Conservation (phyloP, 176 grass and related monocot genomes). For the Ensete glaucum region DNA sequence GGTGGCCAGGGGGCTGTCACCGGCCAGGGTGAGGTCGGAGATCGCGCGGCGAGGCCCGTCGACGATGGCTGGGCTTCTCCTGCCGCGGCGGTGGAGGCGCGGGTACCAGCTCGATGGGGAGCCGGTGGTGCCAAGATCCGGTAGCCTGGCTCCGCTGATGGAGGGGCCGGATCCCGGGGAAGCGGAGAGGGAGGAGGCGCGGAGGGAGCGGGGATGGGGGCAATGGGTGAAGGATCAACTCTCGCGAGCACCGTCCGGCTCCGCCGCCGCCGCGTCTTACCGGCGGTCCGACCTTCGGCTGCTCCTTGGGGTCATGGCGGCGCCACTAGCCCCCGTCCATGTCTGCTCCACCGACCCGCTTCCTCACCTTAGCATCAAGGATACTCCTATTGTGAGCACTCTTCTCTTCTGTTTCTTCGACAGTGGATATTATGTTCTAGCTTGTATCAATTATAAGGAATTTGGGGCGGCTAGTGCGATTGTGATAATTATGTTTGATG, state of each 20-base stretch:
- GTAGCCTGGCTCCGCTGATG: constrained; percentile 63
- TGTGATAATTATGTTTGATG: too few species aligned
- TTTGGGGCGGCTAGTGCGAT: too few species aligned
- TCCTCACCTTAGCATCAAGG: constrained; percentile 51
- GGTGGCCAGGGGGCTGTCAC: constrained; percentile 46
- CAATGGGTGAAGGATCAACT: constrained; percentile 60
- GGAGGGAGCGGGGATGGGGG: constrained; percentile 30
- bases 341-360: constrained; percentile 24
- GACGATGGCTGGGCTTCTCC: constrained; percentile 19
- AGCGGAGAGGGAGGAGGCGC: not conserved
- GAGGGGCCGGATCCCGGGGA: constrained; percentile 33
- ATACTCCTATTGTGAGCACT: constrained; percentile 45
- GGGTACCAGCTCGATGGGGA: constrained; percentile 3
- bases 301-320: constrained; percentile 67
- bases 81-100: constrained; percentile 1
- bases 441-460: not conserved
- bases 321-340: constrained; percentile 45
- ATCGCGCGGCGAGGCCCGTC: constrained; percentile 19
- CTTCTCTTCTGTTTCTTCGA: not conserved
- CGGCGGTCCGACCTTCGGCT: constrained; percentile 53
- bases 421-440: not conserved
- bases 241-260: constrained; percentile 30
- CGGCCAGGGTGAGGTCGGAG: constrained; percentile 40
- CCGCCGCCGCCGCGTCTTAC: constrained; percentile 23
- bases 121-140: constrained; percentile 33